Conservation (phyloP, 495 filamentous ascomycete species). For the Lepraria neglecta region DNA sequence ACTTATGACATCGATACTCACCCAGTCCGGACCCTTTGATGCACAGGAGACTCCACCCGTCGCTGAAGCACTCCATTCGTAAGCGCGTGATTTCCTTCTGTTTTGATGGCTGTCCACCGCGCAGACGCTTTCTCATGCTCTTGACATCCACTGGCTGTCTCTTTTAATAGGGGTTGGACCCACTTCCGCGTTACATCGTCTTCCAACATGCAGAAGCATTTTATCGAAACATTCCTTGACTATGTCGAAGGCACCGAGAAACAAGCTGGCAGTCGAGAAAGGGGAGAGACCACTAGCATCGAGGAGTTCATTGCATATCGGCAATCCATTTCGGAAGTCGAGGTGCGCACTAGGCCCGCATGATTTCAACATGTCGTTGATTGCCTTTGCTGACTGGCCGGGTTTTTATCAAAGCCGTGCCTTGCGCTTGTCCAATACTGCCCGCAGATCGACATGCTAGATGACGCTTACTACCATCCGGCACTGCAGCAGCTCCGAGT, state of each 20-base stretch:
- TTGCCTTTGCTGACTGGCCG: not conserved
- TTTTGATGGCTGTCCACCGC: not conserved
- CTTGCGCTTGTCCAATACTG: conserved; percentile 4
- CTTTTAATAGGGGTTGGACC: not conserved
- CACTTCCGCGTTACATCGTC: not conserved
- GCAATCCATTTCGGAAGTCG: not conserved
- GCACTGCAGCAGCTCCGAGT: not conserved
- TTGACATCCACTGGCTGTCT: not conserved
- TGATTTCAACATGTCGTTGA: not conserved
- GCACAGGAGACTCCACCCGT: not conserved
- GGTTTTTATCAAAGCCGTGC: not conserved
- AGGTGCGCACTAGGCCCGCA: not conserved
- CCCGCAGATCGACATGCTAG: not conserved
- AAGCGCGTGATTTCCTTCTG: not conserved
- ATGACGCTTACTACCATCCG: not conserved
- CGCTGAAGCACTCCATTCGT: not conserved
- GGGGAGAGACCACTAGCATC: not conserved
- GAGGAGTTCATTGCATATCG: not conserved
- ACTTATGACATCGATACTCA: not conserved
- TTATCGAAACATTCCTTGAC: not conserved
- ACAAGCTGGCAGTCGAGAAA: not conserved
- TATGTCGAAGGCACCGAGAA: not conserved
- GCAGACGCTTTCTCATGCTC: not conserved
- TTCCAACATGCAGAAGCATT: not conserved
- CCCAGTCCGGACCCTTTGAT: not conserved